phyloP scores from a whole-genome alignment of 2,329 filamentous ascomycete species.

The Ophiostoma angusticollis region DNA sequence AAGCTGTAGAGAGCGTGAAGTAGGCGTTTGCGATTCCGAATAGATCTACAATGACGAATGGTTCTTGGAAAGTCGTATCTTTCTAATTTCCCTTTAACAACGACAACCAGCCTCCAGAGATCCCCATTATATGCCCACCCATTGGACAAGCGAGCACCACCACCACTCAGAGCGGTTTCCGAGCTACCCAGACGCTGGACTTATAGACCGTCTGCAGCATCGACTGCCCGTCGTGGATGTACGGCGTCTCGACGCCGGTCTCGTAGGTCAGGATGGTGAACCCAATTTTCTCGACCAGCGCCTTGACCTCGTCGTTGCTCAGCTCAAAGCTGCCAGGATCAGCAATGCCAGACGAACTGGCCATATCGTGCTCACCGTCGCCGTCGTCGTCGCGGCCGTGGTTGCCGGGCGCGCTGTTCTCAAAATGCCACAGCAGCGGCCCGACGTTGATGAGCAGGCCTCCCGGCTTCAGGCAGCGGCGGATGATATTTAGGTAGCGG shows the following conservation, averaged over 20 bases:
- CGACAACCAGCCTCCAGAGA: too few relatives aligned
- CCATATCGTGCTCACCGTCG: conserved; percentile 36
- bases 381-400: conserved; percentile 39
- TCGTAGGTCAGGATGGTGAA: conserved; percentile 59
- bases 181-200: conserved; percentile 74
- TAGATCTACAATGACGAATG: too few relatives aligned
- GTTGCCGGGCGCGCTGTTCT: conserved; percentile 53
- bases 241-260: conserved; percentile 55
- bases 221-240: conserved; percentile 73
- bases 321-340: conserved; percentile 87
- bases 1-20: conserved; percentile 28
- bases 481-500: conserved; percentile 74
- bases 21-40: too few relatives aligned
- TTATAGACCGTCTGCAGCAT: conserved; percentile 78
- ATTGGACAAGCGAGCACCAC: too few relatives aligned
- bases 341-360: conserved; percentile 55
- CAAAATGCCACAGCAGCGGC: conserved; percentile 91
- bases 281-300: conserved; percentile 59
- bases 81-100: too few relatives aligned
- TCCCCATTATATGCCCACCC: too few relatives aligned
- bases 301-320: conserved; percentile 74
- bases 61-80: too few relatives aligned
- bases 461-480: conserved; percentile 60
- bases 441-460: conserved; percentile 85
- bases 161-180: too few relatives aligned